Conservation (phyloP, 306 rosid species). For the Mimosa pudica region DNA sequence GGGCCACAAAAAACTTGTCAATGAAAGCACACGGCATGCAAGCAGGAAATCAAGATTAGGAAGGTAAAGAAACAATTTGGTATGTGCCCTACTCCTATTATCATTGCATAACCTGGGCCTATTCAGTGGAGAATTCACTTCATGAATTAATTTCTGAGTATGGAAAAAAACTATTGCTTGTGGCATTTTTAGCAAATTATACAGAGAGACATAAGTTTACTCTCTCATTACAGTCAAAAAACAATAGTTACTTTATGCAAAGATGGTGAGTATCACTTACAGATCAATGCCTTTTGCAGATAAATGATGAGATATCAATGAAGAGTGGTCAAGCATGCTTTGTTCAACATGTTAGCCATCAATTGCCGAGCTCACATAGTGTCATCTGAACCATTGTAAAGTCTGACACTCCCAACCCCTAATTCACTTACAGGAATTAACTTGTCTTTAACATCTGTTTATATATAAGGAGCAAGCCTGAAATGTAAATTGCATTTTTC, state of each 20-base stretch:
- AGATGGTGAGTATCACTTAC: conserved; percentile 7
- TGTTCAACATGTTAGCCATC: neutral
- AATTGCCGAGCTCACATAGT: neutral
- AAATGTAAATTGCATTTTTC: neutral
- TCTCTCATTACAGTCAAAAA: neutral
- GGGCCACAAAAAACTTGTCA: conserved; percentile 43
- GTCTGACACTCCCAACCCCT: neutral
- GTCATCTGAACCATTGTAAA: neutral
- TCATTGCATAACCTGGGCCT: neutral
- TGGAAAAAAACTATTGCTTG: neutral
- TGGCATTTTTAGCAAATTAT: neutral
- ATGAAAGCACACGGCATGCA: conserved; percentile 53
- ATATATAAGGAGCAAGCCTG: neutral
- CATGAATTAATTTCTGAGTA: neutral
- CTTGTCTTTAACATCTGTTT: neutral
- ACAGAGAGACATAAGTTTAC: neutral
- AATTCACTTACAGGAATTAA: neutral
- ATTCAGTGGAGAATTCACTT: neutral
- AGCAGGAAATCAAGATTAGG: conserved; percentile 79
- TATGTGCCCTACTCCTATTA: neutral
- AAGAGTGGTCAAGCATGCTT: neutral
- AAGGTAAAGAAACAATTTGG: conserved; percentile 50
- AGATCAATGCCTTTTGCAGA: conserved; percentile 31
- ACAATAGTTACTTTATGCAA: neutral
- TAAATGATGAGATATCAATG: conserved; percentile 13